Evolutionary conservation across 768 basidiomycete species (phyloP).

Genomic region (Pleurotus sapidus): DNA sequence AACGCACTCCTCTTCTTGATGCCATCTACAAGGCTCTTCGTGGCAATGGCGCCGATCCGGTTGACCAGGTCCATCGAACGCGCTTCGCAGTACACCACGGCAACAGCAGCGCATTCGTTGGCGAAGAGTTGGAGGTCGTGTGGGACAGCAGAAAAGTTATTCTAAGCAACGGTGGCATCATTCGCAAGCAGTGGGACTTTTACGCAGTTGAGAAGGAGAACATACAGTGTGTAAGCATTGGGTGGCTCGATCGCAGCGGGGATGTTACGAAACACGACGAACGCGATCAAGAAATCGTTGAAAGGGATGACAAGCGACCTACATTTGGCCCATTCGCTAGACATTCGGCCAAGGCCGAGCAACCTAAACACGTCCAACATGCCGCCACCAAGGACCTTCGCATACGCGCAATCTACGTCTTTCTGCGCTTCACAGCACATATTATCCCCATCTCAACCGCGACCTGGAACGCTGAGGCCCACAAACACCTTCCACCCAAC

Average conservation of each 20-base stretch:
- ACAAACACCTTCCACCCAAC: not conserved
- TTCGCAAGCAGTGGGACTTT: slow-evolving; percentile 75
- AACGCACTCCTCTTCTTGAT: not conserved
- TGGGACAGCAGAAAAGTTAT: slow-evolving; percentile 69
- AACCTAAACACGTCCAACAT: not conserved
- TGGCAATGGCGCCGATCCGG: not conserved
- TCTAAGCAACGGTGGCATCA: slow-evolving; percentile 63
- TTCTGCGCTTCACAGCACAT: slow-evolving; percentile 70
- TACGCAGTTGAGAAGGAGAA: slow-evolving; percentile 58
- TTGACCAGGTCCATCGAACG: slow-evolving; percentile 1
- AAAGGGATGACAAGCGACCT: slow-evolving; percentile 25
- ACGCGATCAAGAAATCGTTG: not conserved
- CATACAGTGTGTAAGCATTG: slow-evolving; percentile 81
- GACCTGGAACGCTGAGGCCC: not conserved
- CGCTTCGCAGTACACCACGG: not conserved
- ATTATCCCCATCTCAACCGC: slow-evolving; percentile 46
- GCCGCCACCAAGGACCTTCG: slow-evolving; percentile 34
- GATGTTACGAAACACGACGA: not conserved
- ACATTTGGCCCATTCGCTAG: slow-evolving; percentile 56
- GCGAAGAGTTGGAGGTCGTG: slow-evolving; percentile 59
- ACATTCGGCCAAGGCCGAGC: not conserved
- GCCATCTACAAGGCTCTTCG: not conserved
- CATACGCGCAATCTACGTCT: slow-evolving; percentile 69
- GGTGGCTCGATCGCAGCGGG: slow-evolving; percentile 45
- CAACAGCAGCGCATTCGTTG: not conserved